Evolutionary conservation across 2,329 filamentous ascomycete species (phyloP).

Genomic region (Trichophyton schoenleinii): DNA sequence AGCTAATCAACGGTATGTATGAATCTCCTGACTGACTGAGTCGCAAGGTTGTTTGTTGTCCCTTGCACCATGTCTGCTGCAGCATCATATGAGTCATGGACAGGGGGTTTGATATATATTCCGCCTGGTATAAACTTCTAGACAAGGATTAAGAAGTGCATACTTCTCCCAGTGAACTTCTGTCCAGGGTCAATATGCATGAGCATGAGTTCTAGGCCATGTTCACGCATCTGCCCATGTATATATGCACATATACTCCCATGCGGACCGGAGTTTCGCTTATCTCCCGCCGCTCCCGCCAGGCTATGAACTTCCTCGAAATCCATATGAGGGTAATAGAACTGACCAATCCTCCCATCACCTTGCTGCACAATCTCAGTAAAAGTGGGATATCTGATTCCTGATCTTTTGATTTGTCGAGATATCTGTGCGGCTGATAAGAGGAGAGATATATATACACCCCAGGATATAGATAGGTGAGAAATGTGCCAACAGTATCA

Average conservation of each 20-base stretch:
- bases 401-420: background rate
- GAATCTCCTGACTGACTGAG: background rate
- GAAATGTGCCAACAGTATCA: background rate
- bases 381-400: background rate
- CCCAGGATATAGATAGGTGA: background rate
- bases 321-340: background rate
- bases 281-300: background rate
- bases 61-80: background rate
- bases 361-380: background rate
- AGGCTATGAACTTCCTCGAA: background rate
- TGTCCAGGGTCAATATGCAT: background rate
- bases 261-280: background rate
- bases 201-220: background rate
- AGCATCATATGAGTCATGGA: background rate
- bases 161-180: background rate
- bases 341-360: background rate
- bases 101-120: background rate
- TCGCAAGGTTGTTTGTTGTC: background rate
- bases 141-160: background rate
- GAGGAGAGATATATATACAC: background rate
- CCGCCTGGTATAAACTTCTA: background rate
- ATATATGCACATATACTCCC: background rate
- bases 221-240: background rate
- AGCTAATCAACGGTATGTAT: background rate
- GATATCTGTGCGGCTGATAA: background rate